Base-by-base conservation (phyloP, 2,329 filamentous ascomycete species). In the Fusarium transvaalense region DNA sequence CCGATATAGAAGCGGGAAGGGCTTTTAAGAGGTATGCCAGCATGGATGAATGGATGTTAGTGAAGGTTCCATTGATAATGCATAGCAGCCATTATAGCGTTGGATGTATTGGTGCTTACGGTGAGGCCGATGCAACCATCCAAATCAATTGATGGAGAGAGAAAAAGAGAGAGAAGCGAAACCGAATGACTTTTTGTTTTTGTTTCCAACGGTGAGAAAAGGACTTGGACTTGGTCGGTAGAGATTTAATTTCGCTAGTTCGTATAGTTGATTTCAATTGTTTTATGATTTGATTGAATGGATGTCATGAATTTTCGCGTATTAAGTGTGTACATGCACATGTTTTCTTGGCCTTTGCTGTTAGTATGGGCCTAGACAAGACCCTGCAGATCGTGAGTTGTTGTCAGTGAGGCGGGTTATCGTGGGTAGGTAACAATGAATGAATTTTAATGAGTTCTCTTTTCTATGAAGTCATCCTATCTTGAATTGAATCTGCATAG, bases 61-160 rank as follows among this genome's bases (percentile, higher is more conserved):
- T n/a, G 21, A 35, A 27, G 39, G 39, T 42, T 42, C 23, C 54
- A 51, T 27, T 50, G 47, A 50, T 38, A 50, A 51, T 51, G 47
- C 23, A 51, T 51, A 51, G 34, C 23, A 38, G 35, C 9, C 7
- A 17, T 47, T 61, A 10, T 29, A 45, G 38, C 27, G 13, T 43
- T 50, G 27, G 14, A 23, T 38, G 21, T 25, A 39, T 29, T 34
- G 53, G 39, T 52, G 35, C 51, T 66, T 43, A 66, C 55, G 65
- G 65, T 32, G 35, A 53, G 41, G 41, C 61, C 56, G 61, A 66
- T 69, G 66, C 66, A 69, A 69, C 66, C 56, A 68, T 66, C 61
- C 60, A 45, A 61, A 48, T 48, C 19, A 21, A 38, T 57, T 32
- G 39, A 56, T 38, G n/a, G 39, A 45, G 32, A 37, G 27, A 51